Conservation (phyloP, 1,139 yeast genomes). For the Pichia kudriavzevii region DNA sequence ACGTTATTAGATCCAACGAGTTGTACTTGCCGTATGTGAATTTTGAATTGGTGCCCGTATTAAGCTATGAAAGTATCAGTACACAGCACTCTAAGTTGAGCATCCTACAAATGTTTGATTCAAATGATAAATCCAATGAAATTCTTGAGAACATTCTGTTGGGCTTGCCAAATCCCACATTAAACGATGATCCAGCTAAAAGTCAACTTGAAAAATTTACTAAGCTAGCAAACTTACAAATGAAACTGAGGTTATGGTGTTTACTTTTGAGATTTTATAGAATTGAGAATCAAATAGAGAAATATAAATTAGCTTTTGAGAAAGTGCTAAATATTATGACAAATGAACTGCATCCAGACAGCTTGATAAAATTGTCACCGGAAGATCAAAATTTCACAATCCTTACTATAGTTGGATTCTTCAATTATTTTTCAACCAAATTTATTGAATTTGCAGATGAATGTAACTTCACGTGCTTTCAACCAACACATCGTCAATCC, state of each 20-base stretch:
- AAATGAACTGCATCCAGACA: slow-evolving; percentile 30
- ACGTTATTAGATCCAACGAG: slow-evolving; percentile 10
- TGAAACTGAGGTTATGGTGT: slow-evolving; percentile 71
- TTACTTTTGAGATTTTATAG: slow-evolving; percentile 58
- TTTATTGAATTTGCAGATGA: slow-evolving; percentile 25
- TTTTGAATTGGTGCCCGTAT: slow-evolving; percentile 50
- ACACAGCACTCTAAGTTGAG: slow-evolving; percentile 60
- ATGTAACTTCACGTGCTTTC: slow-evolving; percentile 19
- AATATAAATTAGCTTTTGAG: slow-evolving; percentile 50
- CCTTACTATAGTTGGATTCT: slow-evolving; percentile 35
- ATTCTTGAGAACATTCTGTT: slow-evolving; percentile 37
- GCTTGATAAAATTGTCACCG: slow-evolving; percentile 16
- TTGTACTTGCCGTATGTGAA: slow-evolving; percentile 32
- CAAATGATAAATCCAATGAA: slow-evolving; percentile 39
- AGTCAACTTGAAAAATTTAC: slow-evolving; percentile 54
- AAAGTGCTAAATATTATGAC: slow-evolving; percentile 39
- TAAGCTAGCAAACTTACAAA: slow-evolving; percentile 52
- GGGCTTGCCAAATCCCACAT: slow-evolving; percentile 2
- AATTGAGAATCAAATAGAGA: slow-evolving; percentile 32
- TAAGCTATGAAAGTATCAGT: slow-evolving; percentile 44
- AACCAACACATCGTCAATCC: not conserved
- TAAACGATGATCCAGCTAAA: slow-evolving; percentile 27
- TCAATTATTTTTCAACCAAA: slow-evolving; percentile 34
- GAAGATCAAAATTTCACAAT: slow-evolving; percentile 14
- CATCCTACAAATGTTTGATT: slow-evolving; percentile 60